phyloP scores from a whole-genome alignment of 2,329 filamentous ascomycete genomes.

The Cryphonectria carpinicola region DNA sequence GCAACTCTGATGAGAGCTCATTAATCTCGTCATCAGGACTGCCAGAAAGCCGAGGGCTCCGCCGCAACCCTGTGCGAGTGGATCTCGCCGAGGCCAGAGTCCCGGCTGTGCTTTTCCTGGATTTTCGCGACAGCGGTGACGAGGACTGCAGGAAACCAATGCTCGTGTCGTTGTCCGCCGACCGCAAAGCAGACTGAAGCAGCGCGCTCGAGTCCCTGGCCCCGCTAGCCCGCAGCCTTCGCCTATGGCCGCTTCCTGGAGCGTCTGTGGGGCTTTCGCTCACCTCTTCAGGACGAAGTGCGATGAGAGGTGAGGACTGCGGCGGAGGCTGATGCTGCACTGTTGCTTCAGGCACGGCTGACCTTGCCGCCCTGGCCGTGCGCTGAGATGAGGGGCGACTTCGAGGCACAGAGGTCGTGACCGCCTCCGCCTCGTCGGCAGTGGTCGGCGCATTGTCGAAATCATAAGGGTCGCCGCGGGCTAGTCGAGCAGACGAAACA shows the following conservation, averaged over 20 bases:
- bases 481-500: slow-evolving; percentile 30
- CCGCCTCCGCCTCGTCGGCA: slow-evolving; percentile 23
- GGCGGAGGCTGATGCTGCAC: slow-evolving; percentile 2
- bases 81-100: slow-evolving; percentile 39
- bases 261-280: slow-evolving; percentile 58
- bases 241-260: slow-evolving; percentile 59
- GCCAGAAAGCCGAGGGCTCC: slow-evolving; percentile 22
- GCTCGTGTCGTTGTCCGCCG: slow-evolving; percentile 36
- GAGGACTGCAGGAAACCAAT: slow-evolving; percentile 40
- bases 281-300: slow-evolving; percentile 45
- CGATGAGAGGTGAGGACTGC: slow-evolving; percentile 18
- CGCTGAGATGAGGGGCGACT: slow-evolving; percentile 31
- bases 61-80: slow-evolving; percentile 33
- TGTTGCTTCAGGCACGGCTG: not conserved
- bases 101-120: slow-evolving; percentile 39
- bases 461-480: slow-evolving; percentile 36
- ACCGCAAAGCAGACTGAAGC: slow-evolving; percentile 43
- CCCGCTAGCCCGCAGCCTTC: slow-evolving; percentile 42
- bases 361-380: slow-evolving; percentile 10
- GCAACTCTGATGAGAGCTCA: slow-evolving; percentile 37
- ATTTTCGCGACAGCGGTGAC: slow-evolving; percentile 51
- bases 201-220: slow-evolving; percentile 46
- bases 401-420: slow-evolving; percentile 22
- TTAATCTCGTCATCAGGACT: slow-evolving; percentile 33
- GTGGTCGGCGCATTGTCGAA: slow-evolving; percentile 39